A percentile compares a stretch with the other conserved stretches of the same genome.
Conservation (phyloP, 306 rosid genomes). For the Dicorynia guianensis region DNA sequence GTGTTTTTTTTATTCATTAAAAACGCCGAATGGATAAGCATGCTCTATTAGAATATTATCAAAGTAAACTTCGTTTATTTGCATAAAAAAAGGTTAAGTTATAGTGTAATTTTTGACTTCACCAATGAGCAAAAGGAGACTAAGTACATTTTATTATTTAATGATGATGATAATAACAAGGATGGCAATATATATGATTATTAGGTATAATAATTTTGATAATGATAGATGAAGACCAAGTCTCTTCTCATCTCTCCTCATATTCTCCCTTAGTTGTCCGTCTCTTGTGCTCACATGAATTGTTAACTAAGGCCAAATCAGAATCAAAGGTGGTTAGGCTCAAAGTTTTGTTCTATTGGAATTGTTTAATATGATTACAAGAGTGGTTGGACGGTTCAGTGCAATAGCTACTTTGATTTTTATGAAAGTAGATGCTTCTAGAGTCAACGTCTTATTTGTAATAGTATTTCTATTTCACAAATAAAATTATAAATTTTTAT, state of each 20-base stretch:
- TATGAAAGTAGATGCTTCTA: too few species aligned
- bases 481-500: too few species aligned
- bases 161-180: constrained; percentile 43
- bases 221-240: constrained; percentile 24
- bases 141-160: constrained; percentile 17
- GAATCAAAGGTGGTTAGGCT: constrained; percentile 12
- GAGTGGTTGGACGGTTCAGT: constrained; percentile 53
- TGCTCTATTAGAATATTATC: constrained; percentile 37
- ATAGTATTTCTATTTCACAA: too few species aligned
- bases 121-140: constrained; percentile 28
- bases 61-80: constrained; percentile 34
- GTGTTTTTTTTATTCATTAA: constrained; percentile 24
- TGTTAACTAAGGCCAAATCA: constrained; percentile 20
- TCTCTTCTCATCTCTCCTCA: constrained; percentile 22
- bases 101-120: constrained; percentile 30
- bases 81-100: not conserved
- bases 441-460: too few species aligned
- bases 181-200: constrained; percentile 45
- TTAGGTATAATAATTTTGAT: constrained; percentile 15
- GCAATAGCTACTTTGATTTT: constrained; percentile 5
- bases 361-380: constrained; percentile 31
- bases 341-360: constrained; percentile 3
- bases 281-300: constrained; percentile 3
- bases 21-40: constrained; percentile 42
- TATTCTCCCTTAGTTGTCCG: constrained; percentile 38